phyloP scores from a whole-genome alignment of 2,329 filamentous ascomycete species.

The Aspergillus flavus region DNA sequence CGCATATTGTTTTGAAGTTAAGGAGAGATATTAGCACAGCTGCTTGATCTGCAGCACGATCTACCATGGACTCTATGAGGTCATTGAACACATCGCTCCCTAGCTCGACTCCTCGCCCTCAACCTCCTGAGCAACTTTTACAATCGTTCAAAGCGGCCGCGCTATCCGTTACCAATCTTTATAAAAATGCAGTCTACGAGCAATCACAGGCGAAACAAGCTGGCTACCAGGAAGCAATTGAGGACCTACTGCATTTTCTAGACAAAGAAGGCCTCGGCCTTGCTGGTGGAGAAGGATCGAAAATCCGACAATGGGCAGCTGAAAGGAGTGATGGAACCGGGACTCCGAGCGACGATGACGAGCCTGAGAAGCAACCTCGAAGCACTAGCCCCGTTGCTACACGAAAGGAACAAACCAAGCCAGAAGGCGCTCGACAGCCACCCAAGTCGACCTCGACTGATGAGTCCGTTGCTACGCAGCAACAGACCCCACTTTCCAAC shows the following conservation, averaged over 20 bases:
- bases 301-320: slow-evolving; percentile 63
- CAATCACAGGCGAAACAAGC: slow-evolving; percentile 74
- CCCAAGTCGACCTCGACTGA: slow-evolving; percentile 34
- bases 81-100: slow-evolving; percentile 65
- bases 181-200: slow-evolving; percentile 83
- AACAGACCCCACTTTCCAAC: slow-evolving; percentile 21
- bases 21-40: slow-evolving; percentile 9
- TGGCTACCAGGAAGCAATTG: slow-evolving; percentile 91
- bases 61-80: slow-evolving; percentile 65
- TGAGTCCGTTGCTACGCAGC: slow-evolving; percentile 28
- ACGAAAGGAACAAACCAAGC: slow-evolving; percentile 36
- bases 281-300: slow-evolving; percentile 75
- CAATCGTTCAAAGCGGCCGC: slow-evolving; percentile 91
- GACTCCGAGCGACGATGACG: slow-evolving; percentile 49
- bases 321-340: slow-evolving; percentile 48
- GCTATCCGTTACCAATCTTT: slow-evolving; percentile 91
- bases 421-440: slow-evolving; percentile 29
- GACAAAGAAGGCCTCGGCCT: slow-evolving; percentile 80
- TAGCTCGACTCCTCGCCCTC: slow-evolving; percentile 51
- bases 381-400: slow-evolving; percentile 38
- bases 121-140: slow-evolving; percentile 63
- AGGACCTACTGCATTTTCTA: slow-evolving; percentile 83
- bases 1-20: slow-evolving; percentile 5
- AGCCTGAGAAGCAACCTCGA: slow-evolving; percentile 42
- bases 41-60: slow-evolving; percentile 12